Percentiles rank a stretch among this genome's conserved stretches.
These are phyloP conservation scores for Stemphylium lycopersici DNA, from an alignment of 2,329 filamentous ascomycete species.

Conservation along the genomic window DNA sequence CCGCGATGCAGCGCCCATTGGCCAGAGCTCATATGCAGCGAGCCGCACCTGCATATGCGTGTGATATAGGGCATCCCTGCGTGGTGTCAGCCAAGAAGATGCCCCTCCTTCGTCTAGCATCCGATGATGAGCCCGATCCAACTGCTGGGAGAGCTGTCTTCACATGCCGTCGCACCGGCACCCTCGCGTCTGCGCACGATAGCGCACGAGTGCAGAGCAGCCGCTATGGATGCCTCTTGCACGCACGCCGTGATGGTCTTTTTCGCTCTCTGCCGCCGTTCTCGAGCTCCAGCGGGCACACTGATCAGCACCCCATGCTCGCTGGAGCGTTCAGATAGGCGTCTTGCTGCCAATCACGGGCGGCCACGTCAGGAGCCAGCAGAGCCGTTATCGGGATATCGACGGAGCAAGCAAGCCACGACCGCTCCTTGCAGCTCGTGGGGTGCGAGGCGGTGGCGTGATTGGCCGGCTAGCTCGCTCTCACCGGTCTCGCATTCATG, in stretches of 20 bases:
- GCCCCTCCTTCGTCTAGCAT: conserved; percentile 26
- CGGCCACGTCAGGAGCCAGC: conserved; percentile 45
- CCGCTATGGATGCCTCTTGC: not conserved
- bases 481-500: conserved; percentile 35
- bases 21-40: conserved; percentile 38
- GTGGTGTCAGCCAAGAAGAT: conserved; percentile 21
- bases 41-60: conserved; percentile 49
- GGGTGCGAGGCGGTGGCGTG: conserved; percentile 18
- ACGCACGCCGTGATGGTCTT: no score
- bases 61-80: conserved; percentile 44
- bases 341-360: conserved; percentile 41
- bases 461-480: conserved; percentile 31
- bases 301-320: conserved; percentile 24
- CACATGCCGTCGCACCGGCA: conserved; percentile 30
- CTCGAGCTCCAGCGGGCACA: conserved; percentile 8
- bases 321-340: conserved; percentile 38
- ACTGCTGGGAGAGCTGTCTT: conserved; percentile 23
- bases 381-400: conserved; percentile 48
- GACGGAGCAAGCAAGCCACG: conserved; percentile 40
- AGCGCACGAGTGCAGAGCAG: conserved; percentile 2
- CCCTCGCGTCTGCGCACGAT: conserved; percentile 10
- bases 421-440: conserved; percentile 45
- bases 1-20: conserved; percentile 41
- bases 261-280: not conserved
- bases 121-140: conserved; percentile 31